These are phyloP conservation scores for Coprinopsis cinerea DNA, from an alignment of 768 basidiomycete genomes.

Conservation along the genomic window DNA sequence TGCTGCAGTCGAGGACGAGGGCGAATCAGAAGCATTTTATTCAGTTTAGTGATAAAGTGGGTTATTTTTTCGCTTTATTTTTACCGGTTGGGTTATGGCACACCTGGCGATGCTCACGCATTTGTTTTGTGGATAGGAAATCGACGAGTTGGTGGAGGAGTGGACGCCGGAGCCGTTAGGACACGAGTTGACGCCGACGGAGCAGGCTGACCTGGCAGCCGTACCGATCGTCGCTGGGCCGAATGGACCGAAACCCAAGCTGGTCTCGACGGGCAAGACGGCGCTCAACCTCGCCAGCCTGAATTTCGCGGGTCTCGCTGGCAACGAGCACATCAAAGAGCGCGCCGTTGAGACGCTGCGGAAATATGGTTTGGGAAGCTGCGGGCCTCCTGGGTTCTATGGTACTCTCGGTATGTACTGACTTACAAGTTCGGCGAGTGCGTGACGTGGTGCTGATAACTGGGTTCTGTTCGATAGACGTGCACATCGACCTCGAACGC, in stretches of 20 bases:
- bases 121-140: slow-evolving; percentile 63
- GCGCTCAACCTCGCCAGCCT: slow-evolving; percentile 82
- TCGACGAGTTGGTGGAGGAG: slow-evolving; percentile 93
- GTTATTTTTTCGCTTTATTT: slow-evolving; percentile 13
- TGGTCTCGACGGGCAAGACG: slow-evolving; percentile 64
- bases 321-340: slow-evolving; percentile 83
- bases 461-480: slow-evolving; percentile 46
- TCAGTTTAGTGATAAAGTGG: slow-evolving; percentile 83
- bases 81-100: background rate
- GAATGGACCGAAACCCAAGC: slow-evolving; percentile 77
- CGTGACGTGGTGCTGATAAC: background rate
- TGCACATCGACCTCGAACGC: slow-evolving; percentile 84
- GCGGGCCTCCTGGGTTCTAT: slow-evolving; percentile 96
- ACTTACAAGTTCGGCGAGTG: background rate
- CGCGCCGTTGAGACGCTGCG: slow-evolving; percentile 77
- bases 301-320: slow-evolving; percentile 88
- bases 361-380: slow-evolving; percentile 90
- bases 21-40: slow-evolving; percentile 87
- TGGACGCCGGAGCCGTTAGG: slow-evolving; percentile 87
- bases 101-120: background rate
- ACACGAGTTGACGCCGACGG: slow-evolving; percentile 49
- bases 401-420: slow-evolving; percentile 88
- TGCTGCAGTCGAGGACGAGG: slow-evolving; percentile 85
- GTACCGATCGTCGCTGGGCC: slow-evolving; percentile 77
- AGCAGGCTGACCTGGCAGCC: slow-evolving; percentile 63